Evolutionary conservation across 805 yeast genomes (phyloP).

Genomic region (Kurtzmaniella fragi): DNA sequence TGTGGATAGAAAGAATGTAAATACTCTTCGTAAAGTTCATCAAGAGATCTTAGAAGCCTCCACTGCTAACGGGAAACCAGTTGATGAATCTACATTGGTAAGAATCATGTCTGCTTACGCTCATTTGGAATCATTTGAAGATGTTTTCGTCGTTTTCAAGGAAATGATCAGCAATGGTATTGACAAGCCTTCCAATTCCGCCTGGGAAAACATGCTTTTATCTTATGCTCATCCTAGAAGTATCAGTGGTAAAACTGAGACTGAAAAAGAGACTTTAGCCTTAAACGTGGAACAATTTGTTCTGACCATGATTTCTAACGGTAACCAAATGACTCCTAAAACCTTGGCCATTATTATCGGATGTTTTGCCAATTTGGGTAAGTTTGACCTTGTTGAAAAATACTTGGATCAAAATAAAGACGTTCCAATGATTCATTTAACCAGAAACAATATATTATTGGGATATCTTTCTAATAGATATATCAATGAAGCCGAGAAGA

Average conservation of each 20-base stretch:
- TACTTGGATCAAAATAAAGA: conserved; percentile 18
- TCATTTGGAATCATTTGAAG: conserved; percentile 25
- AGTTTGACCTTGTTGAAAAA: conserved; percentile 39
- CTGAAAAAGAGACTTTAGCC: conserved; percentile 18
- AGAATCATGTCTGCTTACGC: conserved; percentile 45
- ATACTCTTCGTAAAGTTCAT: conserved; percentile 16
- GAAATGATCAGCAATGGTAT: conserved; percentile 36
- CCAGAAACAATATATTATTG: conserved; percentile 41
- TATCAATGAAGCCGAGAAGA: conserved; percentile 40
- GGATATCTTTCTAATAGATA: conserved; percentile 39
- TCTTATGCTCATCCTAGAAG: conserved; percentile 36
- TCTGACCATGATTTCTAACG: conserved; percentile 24
- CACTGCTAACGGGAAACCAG: conserved; percentile 19
- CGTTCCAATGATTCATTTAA: conserved; percentile 28
- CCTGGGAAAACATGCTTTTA: conserved; percentile 59
- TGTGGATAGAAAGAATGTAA: conserved; percentile 13
- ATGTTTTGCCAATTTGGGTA: conserved; percentile 38
- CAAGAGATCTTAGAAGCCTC: conserved; percentile 21
- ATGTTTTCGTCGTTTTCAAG: conserved; percentile 47
- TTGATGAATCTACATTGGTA: conserved; percentile 37
- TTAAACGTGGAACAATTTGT: conserved; percentile 23
- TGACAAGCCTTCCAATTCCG: conserved; percentile 32
- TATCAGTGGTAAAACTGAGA: conserved; percentile 18
- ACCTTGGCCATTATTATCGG: conserved; percentile 46
- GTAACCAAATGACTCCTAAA: conserved; percentile 38